phyloP scores from a whole-genome alignment of 2,329 filamentous ascomycete genomes.

The Ilyonectria mors-panacis region DNA sequence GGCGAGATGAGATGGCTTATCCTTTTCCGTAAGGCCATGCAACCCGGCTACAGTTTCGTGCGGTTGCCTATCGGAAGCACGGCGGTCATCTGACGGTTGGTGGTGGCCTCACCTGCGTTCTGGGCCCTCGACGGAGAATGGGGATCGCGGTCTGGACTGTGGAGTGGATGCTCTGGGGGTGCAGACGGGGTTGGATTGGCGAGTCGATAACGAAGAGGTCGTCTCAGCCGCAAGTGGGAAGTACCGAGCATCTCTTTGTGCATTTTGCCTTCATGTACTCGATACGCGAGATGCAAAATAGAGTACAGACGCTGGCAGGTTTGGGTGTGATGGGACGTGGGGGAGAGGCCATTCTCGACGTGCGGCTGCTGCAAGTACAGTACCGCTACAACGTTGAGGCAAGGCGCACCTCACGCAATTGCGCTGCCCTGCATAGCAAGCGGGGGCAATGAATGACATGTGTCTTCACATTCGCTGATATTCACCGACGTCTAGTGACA shows the following conservation, averaged over 20 bases:
- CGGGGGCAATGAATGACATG: background rate
- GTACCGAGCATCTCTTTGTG: slow-evolving; percentile 11
- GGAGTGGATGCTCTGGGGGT: background rate
- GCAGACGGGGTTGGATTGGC: background rate
- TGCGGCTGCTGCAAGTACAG: background rate
- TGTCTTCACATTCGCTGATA: background rate
- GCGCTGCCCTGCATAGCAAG: background rate
- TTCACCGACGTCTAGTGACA: background rate
- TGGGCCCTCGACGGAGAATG: background rate
- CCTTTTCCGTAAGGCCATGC: no score
- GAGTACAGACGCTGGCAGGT: no score
- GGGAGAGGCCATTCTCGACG: background rate
- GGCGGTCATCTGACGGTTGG: background rate
- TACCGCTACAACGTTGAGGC: no score
- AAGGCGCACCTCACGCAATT: background rate
- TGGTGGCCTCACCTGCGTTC: background rate
- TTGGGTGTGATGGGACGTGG: background rate
- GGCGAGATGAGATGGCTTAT: no score
- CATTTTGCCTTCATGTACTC: background rate
- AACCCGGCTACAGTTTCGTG: background rate
- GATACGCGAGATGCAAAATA: background rate
- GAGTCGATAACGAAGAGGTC: background rate
- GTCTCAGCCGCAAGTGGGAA: slow-evolving; percentile 19
- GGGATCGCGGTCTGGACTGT: slow-evolving; percentile 5
- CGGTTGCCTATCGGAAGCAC: background rate